Evolutionary conservation across 1,284 basidiomycete genomes (phyloP).

Genomic region (Apiotrichum montevideense): DNA sequence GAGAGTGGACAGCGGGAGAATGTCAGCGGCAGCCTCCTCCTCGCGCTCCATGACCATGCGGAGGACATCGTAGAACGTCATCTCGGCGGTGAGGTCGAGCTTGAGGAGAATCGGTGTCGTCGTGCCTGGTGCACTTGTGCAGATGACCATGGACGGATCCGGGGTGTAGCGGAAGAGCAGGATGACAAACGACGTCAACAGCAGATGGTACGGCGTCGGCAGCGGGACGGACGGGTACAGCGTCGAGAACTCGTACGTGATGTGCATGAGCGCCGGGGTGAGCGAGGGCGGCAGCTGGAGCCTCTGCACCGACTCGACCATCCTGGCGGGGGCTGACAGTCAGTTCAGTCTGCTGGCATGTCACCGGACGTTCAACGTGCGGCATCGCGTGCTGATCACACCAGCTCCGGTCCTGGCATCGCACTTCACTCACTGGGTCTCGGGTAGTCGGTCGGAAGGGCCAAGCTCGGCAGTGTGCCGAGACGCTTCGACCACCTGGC

Average conservation of each 20-base stretch:
- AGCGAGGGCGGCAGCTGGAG: slow-evolving; percentile 54
- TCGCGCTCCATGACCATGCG: slow-evolving; percentile 57
- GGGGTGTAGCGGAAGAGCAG: slow-evolving; percentile 92
- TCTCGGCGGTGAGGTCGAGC: slow-evolving; percentile 73
- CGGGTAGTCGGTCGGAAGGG: slow-evolving; percentile 94
- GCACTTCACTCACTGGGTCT: slow-evolving; percentile 53
- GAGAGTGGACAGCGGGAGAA: slow-evolving; percentile 74
- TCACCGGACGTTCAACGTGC: background rate
- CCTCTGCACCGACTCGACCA: slow-evolving; percentile 70
- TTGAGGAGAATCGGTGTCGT: slow-evolving; percentile 78
- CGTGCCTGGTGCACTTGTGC: slow-evolving; percentile 71
- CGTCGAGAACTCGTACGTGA: slow-evolving; percentile 67
- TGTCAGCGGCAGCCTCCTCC: slow-evolving; percentile 74
- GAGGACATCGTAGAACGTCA: slow-evolving; percentile 91
- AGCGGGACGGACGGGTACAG: slow-evolving; percentile 43
- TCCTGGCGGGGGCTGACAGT: slow-evolving; percentile 55
- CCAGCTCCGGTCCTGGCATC: background rate
- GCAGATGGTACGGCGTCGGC: slow-evolving; percentile 83
- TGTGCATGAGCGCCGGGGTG: slow-evolving; percentile 41
- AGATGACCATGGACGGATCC: slow-evolving; percentile 90
- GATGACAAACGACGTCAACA: slow-evolving; percentile 84
- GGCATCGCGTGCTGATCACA: background rate
- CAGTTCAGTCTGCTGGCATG: slow-evolving; percentile 4
- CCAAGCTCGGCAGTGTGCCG: slow-evolving; percentile 71
- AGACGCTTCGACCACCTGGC: slow-evolving; percentile 48